phyloP scores from a whole-genome alignment of 2,329 filamentous ascomycete species.

The Pseudogymnoascus sp. region DNA sequence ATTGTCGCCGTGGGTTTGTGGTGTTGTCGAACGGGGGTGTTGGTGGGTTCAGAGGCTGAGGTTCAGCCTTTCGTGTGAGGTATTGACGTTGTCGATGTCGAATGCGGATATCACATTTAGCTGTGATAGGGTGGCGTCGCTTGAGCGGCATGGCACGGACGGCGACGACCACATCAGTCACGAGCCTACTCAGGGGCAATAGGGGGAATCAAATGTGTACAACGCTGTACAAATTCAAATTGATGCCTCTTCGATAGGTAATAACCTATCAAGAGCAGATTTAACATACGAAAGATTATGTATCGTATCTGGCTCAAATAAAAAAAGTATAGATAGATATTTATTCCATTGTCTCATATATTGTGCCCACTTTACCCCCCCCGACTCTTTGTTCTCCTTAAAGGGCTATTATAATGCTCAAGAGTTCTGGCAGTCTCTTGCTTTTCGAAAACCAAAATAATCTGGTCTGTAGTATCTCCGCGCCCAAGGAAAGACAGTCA shows the following conservation, averaged over 20 bases:
- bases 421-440: neutral
- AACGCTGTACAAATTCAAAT: neutral
- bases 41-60: neutral
- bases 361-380: neutral
- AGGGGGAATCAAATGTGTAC: neutral
- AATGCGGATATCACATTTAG: neutral
- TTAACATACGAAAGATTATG: neutral
- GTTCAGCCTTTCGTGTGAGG: neutral
- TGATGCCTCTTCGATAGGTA: neutral
- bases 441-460: neutral
- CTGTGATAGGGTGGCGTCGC: neutral
- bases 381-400: neutral
- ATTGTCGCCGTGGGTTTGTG: neutral
- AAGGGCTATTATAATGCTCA: neutral
- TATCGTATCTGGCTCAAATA: neutral
- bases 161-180: neutral
- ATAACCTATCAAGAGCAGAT: neutral
- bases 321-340: neutral
- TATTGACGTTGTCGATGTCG: slow-evolving; percentile 2
- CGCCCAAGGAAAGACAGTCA: neutral
- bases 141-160: slow-evolving; percentile 5
- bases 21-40: neutral
- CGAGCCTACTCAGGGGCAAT: neutral
- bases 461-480: neutral
- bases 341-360: neutral